Evolutionary conservation across 352 stramenopile genomes (phyloP).

Genomic region (Albugo candida): DNA sequence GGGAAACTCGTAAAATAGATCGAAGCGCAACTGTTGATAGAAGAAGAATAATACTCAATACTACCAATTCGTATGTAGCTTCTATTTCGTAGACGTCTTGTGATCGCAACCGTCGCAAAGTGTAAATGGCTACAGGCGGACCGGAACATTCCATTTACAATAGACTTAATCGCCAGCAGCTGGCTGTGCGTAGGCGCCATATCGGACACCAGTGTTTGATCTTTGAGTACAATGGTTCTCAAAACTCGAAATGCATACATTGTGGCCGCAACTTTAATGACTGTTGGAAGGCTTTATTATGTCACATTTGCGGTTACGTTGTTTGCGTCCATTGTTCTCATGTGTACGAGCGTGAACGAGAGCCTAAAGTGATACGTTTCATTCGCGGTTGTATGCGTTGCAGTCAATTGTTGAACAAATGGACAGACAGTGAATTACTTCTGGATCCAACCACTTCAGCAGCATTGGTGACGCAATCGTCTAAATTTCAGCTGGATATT

Average conservation of each 20-base stretch:
- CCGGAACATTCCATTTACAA: constrained; percentile 31
- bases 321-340: constrained; percentile 27
- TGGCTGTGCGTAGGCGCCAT: constrained; percentile 22
- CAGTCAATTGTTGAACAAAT: constrained; percentile 28
- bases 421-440: constrained; percentile 19
- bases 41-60: too few relatives aligned
- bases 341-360: constrained; percentile 29
- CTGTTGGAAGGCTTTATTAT: constrained; percentile 25
- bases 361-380: constrained; percentile 22
- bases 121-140: constrained; percentile 1
- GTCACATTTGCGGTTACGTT: constrained; percentile 29
- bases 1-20: too few relatives aligned
- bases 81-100: too few relatives aligned
- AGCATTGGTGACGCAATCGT: constrained; percentile 16
- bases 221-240: constrained; percentile 5
- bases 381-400: constrained; percentile 26
- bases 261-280: constrained; percentile 25
- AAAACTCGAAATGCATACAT: constrained; percentile 15
- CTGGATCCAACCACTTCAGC: constrained; percentile 8
- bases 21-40: too few relatives aligned
- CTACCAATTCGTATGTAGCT: too few relatives aligned
- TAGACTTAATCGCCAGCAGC: constrained; percentile 25
- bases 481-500: constrained; percentile 20
- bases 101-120: too few relatives aligned
- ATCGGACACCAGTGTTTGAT: constrained; percentile 29